Evolutionary conservation across 768 basidiomycete genomes (phyloP).

Genomic region (Hygrocybe punicea): DNA sequence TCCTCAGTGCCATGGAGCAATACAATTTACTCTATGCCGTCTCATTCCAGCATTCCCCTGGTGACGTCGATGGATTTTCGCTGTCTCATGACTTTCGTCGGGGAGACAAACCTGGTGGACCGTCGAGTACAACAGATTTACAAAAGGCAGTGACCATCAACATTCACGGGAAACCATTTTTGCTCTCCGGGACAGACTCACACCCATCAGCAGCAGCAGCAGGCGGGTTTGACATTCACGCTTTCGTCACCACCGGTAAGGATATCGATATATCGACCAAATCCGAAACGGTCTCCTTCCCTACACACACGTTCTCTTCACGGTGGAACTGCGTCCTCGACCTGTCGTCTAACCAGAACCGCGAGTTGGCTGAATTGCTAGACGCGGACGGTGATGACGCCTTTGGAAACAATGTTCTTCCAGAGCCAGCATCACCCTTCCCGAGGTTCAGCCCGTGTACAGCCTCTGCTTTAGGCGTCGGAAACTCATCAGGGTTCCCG

Average conservation of each 20-base stretch:
- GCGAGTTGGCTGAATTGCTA: slow-evolving; percentile 27
- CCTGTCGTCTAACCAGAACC: slow-evolving; percentile 45
- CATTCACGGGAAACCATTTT: slow-evolving; percentile 70
- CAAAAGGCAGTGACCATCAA: slow-evolving; percentile 78
- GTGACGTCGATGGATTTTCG: slow-evolving; percentile 49
- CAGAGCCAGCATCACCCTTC: slow-evolving; percentile 79
- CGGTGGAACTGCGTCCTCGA: slow-evolving; percentile 90
- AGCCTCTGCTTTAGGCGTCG: slow-evolving; percentile 8
- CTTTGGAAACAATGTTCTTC: slow-evolving; percentile 49
- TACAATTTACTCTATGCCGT: slow-evolving; percentile 88
- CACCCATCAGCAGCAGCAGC: no score
- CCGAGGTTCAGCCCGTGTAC: slow-evolving; percentile 35
- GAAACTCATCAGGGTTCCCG: slow-evolving; percentile 17
- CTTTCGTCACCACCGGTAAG: slow-evolving; percentile 11
- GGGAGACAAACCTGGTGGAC: slow-evolving; percentile 13
- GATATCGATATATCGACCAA: slow-evolving; percentile 16
- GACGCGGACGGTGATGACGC: slow-evolving; percentile 35
- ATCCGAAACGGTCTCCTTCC: slow-evolving; percentile 41
- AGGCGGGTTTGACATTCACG: no score
- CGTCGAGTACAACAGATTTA: slow-evolving; percentile 43
- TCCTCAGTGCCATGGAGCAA: slow-evolving; percentile 70
- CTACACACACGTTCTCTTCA: slow-evolving; percentile 74
- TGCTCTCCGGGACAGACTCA: slow-evolving; percentile 20
- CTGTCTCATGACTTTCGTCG: slow-evolving; percentile 12
- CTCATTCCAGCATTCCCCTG: slow-evolving; percentile 67